Percentiles rank a stretch among this genome's conserved stretches.
Evolutionary conservation across 257 asterid species (phyloP).

Genomic region (Osmanthus fragrans): DNA sequence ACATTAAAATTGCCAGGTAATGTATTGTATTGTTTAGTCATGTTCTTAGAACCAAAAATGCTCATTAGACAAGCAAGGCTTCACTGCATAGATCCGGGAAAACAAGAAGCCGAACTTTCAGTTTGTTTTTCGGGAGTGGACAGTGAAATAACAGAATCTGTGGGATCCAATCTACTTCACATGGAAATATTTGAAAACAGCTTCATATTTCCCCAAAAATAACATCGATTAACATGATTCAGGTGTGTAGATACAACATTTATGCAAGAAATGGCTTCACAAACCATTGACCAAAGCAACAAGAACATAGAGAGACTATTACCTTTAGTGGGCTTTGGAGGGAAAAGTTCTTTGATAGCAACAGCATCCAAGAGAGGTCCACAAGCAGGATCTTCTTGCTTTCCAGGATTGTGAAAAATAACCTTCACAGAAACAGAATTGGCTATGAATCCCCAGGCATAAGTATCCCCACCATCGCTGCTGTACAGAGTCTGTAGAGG

Average conservation of each 20-base stretch:
- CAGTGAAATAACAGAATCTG: neutral
- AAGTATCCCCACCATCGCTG: conserved; percentile 78
- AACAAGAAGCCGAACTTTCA: neutral
- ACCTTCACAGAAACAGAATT: conserved; percentile 45
- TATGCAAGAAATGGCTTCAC: neutral
- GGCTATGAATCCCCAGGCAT: conserved; percentile 82
- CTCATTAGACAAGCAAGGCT: neutral
- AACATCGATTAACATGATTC: neutral
- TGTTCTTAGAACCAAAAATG: neutral
- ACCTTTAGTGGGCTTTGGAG: conserved; percentile 60
- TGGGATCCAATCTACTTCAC: neutral
- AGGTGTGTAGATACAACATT: neutral
- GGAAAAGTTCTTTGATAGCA: conserved; percentile 75
- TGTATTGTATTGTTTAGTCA: neutral
- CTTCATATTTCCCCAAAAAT: neutral
- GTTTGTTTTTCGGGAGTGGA: neutral
- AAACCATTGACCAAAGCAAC: neutral
- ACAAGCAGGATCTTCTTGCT: conserved; percentile 87
- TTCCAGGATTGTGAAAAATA: conserved; percentile 68
- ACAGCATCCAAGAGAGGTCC: conserved; percentile 91
- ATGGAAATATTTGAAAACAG: neutral
- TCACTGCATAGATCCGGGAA: neutral
- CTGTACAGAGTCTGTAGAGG: conserved; percentile 81
- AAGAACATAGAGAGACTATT: neutral
- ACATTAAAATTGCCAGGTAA: neutral